A percentile compares a stretch with the other conserved stretches of the same genome.
phyloP scores from a whole-genome alignment of 2,329 filamentous ascomycete species.

The Apiospora hydei region DNA sequence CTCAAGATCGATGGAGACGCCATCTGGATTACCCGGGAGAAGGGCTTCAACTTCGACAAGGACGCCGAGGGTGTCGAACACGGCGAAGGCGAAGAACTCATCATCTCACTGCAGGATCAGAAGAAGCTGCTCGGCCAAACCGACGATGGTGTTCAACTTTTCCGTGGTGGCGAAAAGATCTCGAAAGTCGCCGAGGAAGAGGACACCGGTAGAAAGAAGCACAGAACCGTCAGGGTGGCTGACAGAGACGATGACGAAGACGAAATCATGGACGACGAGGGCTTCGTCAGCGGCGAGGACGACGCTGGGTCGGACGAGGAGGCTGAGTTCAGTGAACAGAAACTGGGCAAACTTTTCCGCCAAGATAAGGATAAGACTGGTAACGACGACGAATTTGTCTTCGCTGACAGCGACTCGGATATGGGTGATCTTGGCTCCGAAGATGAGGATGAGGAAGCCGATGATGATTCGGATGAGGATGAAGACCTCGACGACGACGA shows the following conservation, averaged over 20 bases:
- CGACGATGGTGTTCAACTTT: constrained; percentile 84
- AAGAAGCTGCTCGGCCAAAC: constrained; percentile 82
- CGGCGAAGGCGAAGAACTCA: constrained; percentile 94
- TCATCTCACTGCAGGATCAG: constrained; percentile 86
- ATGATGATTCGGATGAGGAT: constrained; percentile 60
- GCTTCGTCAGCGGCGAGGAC: constrained; percentile 63
- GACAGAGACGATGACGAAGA: constrained; percentile 62
- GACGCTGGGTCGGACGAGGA: constrained; percentile 60
- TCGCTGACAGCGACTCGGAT: constrained; percentile 97
- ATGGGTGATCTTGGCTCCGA: constrained; percentile 80
- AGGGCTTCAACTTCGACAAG: constrained; percentile 77
- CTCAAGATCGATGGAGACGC: constrained; percentile 97
- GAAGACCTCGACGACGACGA: constrained; percentile 59
- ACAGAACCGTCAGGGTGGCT: constrained; percentile 64
- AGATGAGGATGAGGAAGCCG: constrained; percentile 52
- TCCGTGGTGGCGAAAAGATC: constrained; percentile 77
- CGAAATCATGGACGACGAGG: constrained; percentile 59
- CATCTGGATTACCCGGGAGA: constrained; percentile 82
- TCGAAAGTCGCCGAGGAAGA: constrained; percentile 64
- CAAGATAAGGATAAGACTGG: constrained; percentile 58
- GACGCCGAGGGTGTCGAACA: constrained; percentile 74
- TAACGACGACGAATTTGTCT: constrained; percentile 77
- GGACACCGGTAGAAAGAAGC: constrained; percentile 67
- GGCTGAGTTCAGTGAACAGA: constrained; percentile 64
- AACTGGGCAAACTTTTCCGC: constrained; percentile 67